Evolutionary conservation across 2,329 filamentous ascomycete genomes (phyloP), one percentile per base, ranked within the genome.

Genomic region (Aspergillus uvarum): DNA sequence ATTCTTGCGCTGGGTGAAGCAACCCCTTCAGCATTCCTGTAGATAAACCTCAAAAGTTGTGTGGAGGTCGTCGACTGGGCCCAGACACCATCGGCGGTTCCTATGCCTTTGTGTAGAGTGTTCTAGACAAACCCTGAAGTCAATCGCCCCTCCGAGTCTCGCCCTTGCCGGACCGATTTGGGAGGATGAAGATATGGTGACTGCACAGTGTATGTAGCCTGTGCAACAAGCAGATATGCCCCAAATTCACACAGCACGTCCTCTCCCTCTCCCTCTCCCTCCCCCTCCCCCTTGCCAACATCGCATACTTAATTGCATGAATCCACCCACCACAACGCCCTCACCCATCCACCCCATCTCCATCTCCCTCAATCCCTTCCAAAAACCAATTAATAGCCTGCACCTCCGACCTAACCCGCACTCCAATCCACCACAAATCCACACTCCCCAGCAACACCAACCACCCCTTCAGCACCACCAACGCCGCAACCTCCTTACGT

Each of bases 331-430:
- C n/a, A 22, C 38, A 42, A 16, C 38, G 14, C 12, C 16, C 38
- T 6, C 38, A 7, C 19, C 16, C 38, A 5, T 7, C 38, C 14
- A 16, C 38, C 16, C 14, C 24, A 11, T n/a, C 26, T 5, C 42
- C 42, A 12, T 68, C 65, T 58, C 74, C 71, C 65, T 58, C 74
- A 70, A 19, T 62, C 56, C 55, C 76, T 22, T 22, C 74, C 5
- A 77, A 54, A 54, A 68, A 72, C 71, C 74, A 76, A 56, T 73
- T 76, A 14, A 77, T 73, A 32, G 75, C 75, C 6, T 66, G 64
- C 58, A 74, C 76, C 61, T 77, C 75, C 2, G 73, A 72, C 1
- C 67, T 61, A 4, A 70, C 67, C 35, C 75, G 62, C 29, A 65
- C 65, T 44, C 71, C 65, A 44, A 72, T 63, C 74, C 73, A 77